A percentile compares a stretch with the other conserved stretches of the same genome.
These are phyloP conservation scores for Boletellus sp. DNA, from an alignment of 768 basidiomycete species.

Conservation along the genomic window DNA sequence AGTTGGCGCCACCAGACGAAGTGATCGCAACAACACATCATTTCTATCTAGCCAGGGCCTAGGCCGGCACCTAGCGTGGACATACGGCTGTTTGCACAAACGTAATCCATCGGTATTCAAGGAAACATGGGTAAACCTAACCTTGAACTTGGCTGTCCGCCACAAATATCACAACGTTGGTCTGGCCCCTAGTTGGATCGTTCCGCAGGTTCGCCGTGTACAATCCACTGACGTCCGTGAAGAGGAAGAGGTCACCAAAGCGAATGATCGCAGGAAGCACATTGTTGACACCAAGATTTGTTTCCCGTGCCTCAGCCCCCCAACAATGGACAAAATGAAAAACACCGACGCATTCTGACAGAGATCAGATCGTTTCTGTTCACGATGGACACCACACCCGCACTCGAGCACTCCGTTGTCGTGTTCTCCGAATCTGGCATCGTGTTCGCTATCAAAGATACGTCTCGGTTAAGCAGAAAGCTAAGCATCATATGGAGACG, in stretches of 20 bases:
- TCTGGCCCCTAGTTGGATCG: conserved; percentile 74
- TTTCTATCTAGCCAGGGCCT: conserved; percentile 99
- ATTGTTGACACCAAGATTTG: conserved; percentile 99
- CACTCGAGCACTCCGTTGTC: conserved; percentile 80
- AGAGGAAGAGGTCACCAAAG: conserved; percentile 95
- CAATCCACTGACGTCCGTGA: conserved; percentile 95
- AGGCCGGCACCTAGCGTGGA: conserved; percentile 88
- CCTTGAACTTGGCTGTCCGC: conserved; percentile 77
- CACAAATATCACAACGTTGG: conserved; percentile 81
- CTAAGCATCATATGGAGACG: neutral
- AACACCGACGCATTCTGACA: conserved; percentile 70
- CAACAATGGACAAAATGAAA: neutral
- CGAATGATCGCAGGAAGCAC: conserved; percentile 98
- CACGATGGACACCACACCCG: conserved; percentile 97
- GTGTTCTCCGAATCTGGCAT: conserved; percentile 95
- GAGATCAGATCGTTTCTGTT: conserved; percentile 99
- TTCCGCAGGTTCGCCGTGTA: conserved; percentile 95
- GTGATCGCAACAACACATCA: conserved; percentile 85
- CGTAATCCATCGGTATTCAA: neutral
- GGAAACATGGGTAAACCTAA: conserved; percentile 28
- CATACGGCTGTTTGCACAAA: conserved; percentile 62
- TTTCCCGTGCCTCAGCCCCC: conserved; percentile 61
- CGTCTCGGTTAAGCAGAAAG: neutral
- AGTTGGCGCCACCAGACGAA: conserved; percentile 30
- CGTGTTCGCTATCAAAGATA: conserved; percentile 67